A percentile compares a stretch with the other conserved stretches of the same genome.
Evolutionary conservation across 106 monocot genomes (phyloP).

Genomic region (Hemerocallis citrina): DNA sequence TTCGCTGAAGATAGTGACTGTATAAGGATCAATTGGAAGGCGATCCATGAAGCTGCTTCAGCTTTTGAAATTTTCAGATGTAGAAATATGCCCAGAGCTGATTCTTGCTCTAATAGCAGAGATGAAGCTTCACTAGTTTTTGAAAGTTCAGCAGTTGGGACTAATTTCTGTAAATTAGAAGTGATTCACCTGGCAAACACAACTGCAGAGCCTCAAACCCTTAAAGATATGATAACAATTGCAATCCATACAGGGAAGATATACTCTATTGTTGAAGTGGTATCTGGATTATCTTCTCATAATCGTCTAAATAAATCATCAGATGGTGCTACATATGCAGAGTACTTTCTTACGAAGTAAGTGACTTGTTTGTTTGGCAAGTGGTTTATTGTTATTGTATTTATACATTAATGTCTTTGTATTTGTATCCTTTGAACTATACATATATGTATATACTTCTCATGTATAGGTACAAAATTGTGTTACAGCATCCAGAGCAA

Average conservation of each 20-base stretch:
- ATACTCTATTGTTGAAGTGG: background rate
- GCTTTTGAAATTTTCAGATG: background rate
- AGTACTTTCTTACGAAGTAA: background rate
- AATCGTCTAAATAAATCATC: background rate
- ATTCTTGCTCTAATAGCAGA: background rate
- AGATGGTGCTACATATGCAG: background rate
- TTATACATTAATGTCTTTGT: background rate
- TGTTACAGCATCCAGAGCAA: background rate
- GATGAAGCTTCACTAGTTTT: constrained; percentile 6
- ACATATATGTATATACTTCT: background rate
- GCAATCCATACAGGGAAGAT: background rate
- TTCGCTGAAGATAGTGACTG: background rate
- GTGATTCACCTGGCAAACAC: background rate
- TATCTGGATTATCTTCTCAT: background rate
- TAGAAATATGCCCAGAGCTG: constrained; percentile 7
- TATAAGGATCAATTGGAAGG: background rate
- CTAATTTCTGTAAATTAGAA: background rate
- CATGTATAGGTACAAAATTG: background rate
- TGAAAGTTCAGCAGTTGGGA: background rate
- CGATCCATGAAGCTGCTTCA: background rate
- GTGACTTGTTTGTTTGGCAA: background rate
- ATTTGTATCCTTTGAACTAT: background rate
- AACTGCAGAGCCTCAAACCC: background rate
- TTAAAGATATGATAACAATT: background rate
- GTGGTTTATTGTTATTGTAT: no score